Percentiles rank a stretch among this genome's conserved stretches.
These are phyloP conservation scores for Verticillium nubilum DNA, from an alignment of 2,329 filamentous ascomycete species.

Conservation along the genomic window DNA sequence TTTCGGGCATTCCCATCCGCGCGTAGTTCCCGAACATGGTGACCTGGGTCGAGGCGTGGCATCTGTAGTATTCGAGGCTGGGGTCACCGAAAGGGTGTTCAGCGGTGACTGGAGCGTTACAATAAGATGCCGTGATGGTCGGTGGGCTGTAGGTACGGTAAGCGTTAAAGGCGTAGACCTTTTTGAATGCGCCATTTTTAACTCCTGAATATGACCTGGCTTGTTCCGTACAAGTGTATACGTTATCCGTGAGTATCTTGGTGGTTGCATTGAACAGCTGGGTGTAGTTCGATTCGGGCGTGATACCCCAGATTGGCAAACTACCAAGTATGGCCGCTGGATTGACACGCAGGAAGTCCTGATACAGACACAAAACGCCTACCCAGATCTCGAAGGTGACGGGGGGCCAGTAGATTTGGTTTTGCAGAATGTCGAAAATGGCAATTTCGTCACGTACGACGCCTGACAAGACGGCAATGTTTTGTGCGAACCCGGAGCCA, in stretches of 20 bases:
- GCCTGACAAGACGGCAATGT: not conserved
- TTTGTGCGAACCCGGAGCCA: not conserved
- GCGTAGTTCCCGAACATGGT: slow-evolving; percentile 29
- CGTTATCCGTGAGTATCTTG: not conserved
- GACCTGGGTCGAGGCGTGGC: slow-evolving; percentile 32
- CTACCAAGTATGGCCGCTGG: not conserved
- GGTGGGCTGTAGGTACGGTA: slow-evolving; percentile 31
- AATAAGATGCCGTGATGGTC: slow-evolving; percentile 22
- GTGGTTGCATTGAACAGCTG: not conserved
- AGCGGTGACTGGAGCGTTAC: slow-evolving; percentile 19
- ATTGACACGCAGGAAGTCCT: not conserved
- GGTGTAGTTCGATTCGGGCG: not conserved
- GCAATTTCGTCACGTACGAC: not conserved
- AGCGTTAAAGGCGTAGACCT: slow-evolving; percentile 29
- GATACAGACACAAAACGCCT: not conserved
- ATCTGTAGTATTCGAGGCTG: slow-evolving; percentile 32
- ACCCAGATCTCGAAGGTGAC: not conserved
- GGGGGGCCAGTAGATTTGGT: not conserved
- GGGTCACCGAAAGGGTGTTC: slow-evolving; percentile 25
- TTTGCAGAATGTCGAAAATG: not conserved
- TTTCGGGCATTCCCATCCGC: slow-evolving; percentile 23
- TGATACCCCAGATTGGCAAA: not conserved
- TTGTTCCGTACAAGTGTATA: slow-evolving; percentile 26
- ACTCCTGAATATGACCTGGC: slow-evolving; percentile 27
- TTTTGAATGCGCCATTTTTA: slow-evolving; percentile 20